Evolutionary conservation across 2,329 filamentous ascomycete genomes (phyloP).

Genomic region (Phialophora tarda): DNA sequence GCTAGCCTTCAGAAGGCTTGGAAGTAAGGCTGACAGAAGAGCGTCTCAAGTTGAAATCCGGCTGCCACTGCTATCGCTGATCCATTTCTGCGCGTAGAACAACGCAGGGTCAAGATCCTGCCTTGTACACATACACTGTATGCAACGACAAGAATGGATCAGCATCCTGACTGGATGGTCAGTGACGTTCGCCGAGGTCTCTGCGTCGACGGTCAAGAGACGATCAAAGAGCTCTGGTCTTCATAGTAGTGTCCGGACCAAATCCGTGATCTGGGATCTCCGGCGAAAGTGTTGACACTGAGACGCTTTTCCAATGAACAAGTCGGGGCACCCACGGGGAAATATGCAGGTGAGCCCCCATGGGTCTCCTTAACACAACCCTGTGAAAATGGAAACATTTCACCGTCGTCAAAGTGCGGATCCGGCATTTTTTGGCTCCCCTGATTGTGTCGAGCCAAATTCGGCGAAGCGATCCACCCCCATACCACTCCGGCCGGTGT

Average conservation of each 20-base stretch:
- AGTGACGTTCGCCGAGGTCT: too few relatives aligned
- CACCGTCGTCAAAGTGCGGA: conserved; percentile 5
- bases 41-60: conserved; percentile 1
- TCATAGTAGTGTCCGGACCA: too few relatives aligned
- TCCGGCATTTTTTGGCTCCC: not conserved
- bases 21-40: not conserved
- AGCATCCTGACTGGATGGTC: too few relatives aligned
- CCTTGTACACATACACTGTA: too few relatives aligned
- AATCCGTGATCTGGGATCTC: conserved; percentile 8
- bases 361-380: not conserved
- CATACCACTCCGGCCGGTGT: not conserved
- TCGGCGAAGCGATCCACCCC: conserved; percentile 19
- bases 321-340: conserved; percentile 8
- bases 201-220: conserved; percentile 7
- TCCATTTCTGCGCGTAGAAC: conserved; percentile 5
- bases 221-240: conserved; percentile 5
- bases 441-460: conserved; percentile 12
- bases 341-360: conserved; percentile 1
- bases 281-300: conserved; percentile 13
- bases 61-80: conserved; percentile 5
- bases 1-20: not conserved
- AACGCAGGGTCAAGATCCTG: too few relatives aligned
- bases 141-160: too few relatives aligned
- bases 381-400: conserved; percentile 1
- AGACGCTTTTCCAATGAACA: not conserved